Conservation (phyloP, 352 stramenopile genomes). For the Peronospora belbahrii region DNA sequence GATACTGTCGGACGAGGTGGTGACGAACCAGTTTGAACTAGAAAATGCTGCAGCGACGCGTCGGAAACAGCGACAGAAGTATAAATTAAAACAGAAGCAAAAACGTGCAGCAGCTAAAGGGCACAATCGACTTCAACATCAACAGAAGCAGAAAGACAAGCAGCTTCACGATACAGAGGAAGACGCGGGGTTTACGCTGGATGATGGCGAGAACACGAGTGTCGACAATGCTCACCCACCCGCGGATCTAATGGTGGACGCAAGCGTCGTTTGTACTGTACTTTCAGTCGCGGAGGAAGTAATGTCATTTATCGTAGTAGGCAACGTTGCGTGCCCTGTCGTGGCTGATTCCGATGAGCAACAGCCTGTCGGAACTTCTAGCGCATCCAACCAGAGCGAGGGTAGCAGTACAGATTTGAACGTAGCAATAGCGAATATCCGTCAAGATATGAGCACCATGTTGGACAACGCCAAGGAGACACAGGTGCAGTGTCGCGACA, state of each 20-base stretch:
- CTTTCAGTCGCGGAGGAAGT: conserved; percentile 51
- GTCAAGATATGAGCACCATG: conserved; percentile 46
- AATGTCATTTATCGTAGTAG: conserved; percentile 43
- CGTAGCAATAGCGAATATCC: conserved; percentile 34
- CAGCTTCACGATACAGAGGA: conserved; percentile 4
- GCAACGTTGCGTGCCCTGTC: conserved; percentile 53
- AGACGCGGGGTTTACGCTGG: background rate
- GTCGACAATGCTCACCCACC: conserved; percentile 39
- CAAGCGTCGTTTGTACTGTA: conserved; percentile 40
- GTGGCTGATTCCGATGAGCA: conserved; percentile 15
- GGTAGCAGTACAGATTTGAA: conserved; percentile 2
- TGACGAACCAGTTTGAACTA: conserved; percentile 4
- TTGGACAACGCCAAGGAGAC: conserved; percentile 41
- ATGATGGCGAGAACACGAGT: conserved; percentile 10
- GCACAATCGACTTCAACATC: conserved; percentile 15
- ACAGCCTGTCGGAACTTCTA: background rate
- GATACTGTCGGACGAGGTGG: conserved; percentile 9
- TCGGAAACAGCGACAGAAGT: conserved; percentile 24
- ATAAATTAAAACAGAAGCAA: conserved; percentile 21
- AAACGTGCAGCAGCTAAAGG: conserved; percentile 16
- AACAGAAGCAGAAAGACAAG: conserved; percentile 11
- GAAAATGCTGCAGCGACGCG: conserved; percentile 8
- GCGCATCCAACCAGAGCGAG: background rate
- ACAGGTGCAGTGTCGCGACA: conserved; percentile 35
- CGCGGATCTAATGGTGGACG: conserved; percentile 34